A percentile compares a stretch with the other conserved stretches of the same genome.
These are phyloP conservation scores for Polysphondylium violaceum DNA, from an alignment of 78 protist genomes.

Conservation along the genomic window DNA sequence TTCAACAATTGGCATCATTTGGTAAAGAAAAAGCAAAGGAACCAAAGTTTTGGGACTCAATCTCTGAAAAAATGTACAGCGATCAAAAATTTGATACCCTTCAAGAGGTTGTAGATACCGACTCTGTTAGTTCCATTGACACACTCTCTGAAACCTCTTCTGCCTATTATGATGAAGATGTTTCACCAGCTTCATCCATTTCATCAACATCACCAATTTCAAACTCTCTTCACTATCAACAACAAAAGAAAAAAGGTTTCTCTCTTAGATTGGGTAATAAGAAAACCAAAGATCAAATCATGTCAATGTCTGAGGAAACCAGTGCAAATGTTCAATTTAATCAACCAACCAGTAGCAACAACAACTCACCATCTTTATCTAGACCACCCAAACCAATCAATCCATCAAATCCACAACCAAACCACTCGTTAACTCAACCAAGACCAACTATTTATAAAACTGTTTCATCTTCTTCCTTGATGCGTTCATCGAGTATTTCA, in stretches of 20 bases:
- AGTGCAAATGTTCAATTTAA: not conserved
- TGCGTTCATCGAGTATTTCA: slow-evolving; percentile 63
- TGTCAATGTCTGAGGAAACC: not conserved
- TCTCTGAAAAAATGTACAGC: not conserved
- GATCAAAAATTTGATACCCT: not conserved
- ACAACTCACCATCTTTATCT: not conserved
- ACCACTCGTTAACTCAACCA: slow-evolving; percentile 71
- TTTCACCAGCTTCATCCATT: slow-evolving; percentile 9
- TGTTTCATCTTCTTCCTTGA: slow-evolving; percentile 8
- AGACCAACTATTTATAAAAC: slow-evolving; percentile 40
- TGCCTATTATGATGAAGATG: slow-evolving; percentile 46
- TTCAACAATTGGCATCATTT: slow-evolving; percentile 31
- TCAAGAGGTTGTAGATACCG: slow-evolving; percentile 42
- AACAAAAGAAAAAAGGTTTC: slow-evolving; percentile 55
- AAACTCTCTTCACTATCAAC: not conserved
- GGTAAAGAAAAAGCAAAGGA: not conserved
- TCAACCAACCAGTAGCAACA: not conserved
- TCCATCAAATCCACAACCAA: slow-evolving; percentile 3
- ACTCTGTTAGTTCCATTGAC: slow-evolving; percentile 32
- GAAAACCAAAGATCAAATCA: slow-evolving; percentile 12
- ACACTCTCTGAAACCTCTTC: slow-evolving; percentile 54
- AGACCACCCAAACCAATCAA: slow-evolving; percentile 22
- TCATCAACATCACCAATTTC: slow-evolving; percentile 3
- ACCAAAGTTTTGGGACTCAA: slow-evolving; percentile 38
- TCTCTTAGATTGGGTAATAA: slow-evolving; percentile 21